Base-by-base conservation (phyloP, 2,329 filamentous ascomycete species). In the Ophiocordyceps polyrhachis-furcata region DNA sequence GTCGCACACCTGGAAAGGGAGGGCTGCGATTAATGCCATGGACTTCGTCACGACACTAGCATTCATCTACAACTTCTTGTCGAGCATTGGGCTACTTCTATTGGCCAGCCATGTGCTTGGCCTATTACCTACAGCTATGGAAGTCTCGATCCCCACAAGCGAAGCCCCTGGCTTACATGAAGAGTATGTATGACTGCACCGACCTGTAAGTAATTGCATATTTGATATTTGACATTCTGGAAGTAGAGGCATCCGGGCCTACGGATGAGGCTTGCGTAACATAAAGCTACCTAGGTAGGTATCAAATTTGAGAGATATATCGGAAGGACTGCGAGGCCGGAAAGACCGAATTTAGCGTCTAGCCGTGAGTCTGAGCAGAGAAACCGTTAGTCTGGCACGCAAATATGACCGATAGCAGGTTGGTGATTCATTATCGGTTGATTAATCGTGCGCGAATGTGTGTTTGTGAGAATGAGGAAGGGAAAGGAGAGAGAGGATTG, bases 371-470 rank as follows among this genome's bases (percentile, higher is more conserved):
- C 49, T 47, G 48, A 49, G 52, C 49, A 52, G 49, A 47, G 53
- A 47, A 28, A 56, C 58, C 55, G 50, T 71, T 65, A 48, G 48
- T 76, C 70, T 75, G 56, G 71, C 72, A 74, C 68, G 62, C 60
- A 71, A 71, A 73, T 74, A 71, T 76, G 72, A 76, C 71, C 71
- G 66, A 65, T 55, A 64, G 60, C 56, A 63, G 71, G 67, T 73
- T 59, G 62, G 58, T 46, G 60, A 64, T 53, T 71, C 59, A 56
- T 62, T 56, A 63, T 62, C 68, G 70, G 70, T 76, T 76, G 72
- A 76, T 76, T 75, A 68, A 67, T 73, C 63, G 69, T 74, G 72
- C 71, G 46, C 54, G 51, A 53, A 61, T 58, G 59, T 55, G 50
- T 63, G 69, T 73, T 62, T 71, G 58, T 45, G 49, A 23, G 3